Base-by-base conservation (phyloP, 164 flowering plant species). In the Aristolochia fimbriata region DNA sequence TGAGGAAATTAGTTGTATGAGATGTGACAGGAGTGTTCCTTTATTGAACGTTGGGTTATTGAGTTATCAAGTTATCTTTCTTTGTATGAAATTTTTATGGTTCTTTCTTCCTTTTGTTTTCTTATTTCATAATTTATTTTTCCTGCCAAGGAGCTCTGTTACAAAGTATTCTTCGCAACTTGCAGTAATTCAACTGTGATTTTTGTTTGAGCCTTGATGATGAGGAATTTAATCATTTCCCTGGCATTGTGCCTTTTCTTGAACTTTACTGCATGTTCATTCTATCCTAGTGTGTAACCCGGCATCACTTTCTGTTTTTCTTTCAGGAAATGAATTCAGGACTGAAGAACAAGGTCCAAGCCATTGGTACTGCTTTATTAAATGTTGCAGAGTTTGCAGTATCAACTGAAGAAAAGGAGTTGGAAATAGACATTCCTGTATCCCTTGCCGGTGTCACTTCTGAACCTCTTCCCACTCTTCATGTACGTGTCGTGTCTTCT, bases 311-410 rank as follows among this genome's bases (percentile, higher is more conserved):
- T 16, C 13, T 24, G 20, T 56, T 30, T 3, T 22, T 37, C 50
- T 65, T n/a, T 54, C 51, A 94, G 99, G 88, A 77, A 0, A 60
- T 65, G 60, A 81, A 77, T 45, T 83, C 71, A 72, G 87, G 84
- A 50, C 55, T 70, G 9, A 85, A 85, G 71, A 78, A 64, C 69
- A 91, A 91, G 78, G 68, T 66, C n/a, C 71, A 78, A 52, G 62
- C 77, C 66, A 59, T 86, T 63, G 96, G 94, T 41, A 72, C 82
- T 11, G 81, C 89, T 50, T 71, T 72, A n/a, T 62, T 94, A 75
- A 94, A 94, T 63, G 79, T 94, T 65, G 88, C 96, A 57, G 88
- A 91, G 60, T 84, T 67, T 78, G 90, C 83, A 57, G 73, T 83
- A 45, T 68, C 65, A 47, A 72, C 75, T 57, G 87, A 78, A 45